Evolutionary conservation across 441 rosid species (phyloP).

Genomic region (Gossypium davidsonii): DNA sequence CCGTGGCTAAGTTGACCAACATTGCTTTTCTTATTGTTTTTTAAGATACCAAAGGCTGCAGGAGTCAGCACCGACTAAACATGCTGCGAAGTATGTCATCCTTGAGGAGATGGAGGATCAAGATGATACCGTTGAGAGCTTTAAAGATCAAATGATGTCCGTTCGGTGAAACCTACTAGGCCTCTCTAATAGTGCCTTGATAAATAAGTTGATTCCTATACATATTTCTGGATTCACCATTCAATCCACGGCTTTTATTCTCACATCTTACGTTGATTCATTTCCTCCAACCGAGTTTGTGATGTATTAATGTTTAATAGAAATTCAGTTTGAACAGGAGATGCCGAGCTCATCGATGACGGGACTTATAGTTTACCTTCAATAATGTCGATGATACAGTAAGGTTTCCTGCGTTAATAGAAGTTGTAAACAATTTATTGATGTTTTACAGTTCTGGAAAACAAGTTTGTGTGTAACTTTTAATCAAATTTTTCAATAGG

Average conservation of each 20-base stretch:
- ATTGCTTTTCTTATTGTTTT: background rate
- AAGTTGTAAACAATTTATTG: background rate
- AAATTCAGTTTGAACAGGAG: background rate
- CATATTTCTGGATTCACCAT: background rate
- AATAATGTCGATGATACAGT: background rate
- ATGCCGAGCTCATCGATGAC: background rate
- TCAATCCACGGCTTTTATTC: background rate
- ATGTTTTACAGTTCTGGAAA: background rate
- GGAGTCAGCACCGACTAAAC: constrained; percentile 27
- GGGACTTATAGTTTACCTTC: background rate
- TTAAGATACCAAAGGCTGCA: constrained; percentile 66
- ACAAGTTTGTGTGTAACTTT: background rate
- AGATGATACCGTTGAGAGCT: constrained; percentile 34
- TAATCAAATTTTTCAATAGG: background rate
- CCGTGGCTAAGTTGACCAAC: background rate
- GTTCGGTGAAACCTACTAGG: background rate
- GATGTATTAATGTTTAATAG: background rate
- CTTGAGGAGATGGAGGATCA: constrained; percentile 74
- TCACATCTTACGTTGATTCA: background rate
- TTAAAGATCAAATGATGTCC: background rate
- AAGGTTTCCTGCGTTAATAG: background rate
- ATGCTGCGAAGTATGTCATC: constrained; percentile 64
- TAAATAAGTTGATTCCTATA: background rate
- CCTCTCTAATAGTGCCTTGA: background rate
- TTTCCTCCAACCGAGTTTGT: background rate